Percentiles rank a stretch among this genome's conserved stretches.
phyloP scores from a whole-genome alignment of 345 rosid genomes.

The Euphorbia peplus region DNA sequence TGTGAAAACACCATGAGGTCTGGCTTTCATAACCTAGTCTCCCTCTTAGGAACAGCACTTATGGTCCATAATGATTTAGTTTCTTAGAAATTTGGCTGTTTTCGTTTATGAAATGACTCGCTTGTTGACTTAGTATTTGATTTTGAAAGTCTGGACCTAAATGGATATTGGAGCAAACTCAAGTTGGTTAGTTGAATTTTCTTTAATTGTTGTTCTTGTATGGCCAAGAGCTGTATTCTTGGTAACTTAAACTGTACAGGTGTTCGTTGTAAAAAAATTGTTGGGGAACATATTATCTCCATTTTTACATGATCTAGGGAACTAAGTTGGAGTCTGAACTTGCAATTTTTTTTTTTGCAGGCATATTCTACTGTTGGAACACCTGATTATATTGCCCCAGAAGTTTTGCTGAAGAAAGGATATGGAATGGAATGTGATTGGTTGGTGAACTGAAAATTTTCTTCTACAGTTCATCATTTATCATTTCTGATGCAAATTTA shows the following conservation, averaged over 20 bases:
- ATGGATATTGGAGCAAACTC: neutral
- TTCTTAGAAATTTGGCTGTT: neutral
- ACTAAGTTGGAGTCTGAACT: neutral
- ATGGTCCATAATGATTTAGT: neutral
- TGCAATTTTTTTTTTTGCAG: slow-evolving; percentile 20
- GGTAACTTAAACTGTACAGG: neutral
- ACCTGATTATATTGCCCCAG: slow-evolving; percentile 37
- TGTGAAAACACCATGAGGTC: neutral
- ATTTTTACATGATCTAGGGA: slow-evolving; percentile 2
- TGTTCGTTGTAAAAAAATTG: slow-evolving; percentile 10
- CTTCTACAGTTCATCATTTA: neutral
- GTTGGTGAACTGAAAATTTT: slow-evolving; percentile 14
- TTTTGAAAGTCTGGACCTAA: neutral
- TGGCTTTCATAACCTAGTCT: neutral
- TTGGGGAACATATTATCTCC: neutral
- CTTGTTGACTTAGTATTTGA: neutral
- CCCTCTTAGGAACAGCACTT: neutral
- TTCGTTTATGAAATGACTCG: neutral
- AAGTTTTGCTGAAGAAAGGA: slow-evolving; percentile 38
- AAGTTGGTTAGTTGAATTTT: neutral
- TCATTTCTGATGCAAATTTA: slow-evolving; percentile 9
- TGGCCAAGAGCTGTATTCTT: neutral
- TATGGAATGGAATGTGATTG: slow-evolving; percentile 42
- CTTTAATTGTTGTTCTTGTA: neutral
- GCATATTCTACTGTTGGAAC: slow-evolving; percentile 32